Conservation (phyloP, 306 rosid species). For the Pterocarpus macrocarpus region DNA sequence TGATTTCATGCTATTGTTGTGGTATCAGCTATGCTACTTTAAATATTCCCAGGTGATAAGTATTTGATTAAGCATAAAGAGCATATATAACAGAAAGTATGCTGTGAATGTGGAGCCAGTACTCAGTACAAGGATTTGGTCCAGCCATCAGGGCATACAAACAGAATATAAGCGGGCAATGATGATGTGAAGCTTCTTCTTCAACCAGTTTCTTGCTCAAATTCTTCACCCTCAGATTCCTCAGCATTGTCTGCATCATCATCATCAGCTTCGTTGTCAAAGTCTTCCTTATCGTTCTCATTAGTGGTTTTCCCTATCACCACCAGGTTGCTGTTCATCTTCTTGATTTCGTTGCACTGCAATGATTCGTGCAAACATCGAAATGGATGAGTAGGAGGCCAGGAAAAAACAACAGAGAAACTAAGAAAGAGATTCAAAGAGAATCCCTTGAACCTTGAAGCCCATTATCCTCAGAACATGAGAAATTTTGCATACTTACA, state of each 20-base stretch:
- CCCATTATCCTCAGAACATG: conserved; percentile 12
- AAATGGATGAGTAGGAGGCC: not conserved
- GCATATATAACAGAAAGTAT: not conserved
- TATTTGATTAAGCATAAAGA: conserved; percentile 11
- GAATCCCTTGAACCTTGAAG: conserved; percentile 13
- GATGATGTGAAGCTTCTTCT: conserved; percentile 28
- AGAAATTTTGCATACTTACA: not conserved
- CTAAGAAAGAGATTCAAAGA: conserved; percentile 17
- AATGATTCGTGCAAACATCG: too few species aligned
- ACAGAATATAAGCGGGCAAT: conserved; percentile 7
- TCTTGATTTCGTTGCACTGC: conserved; percentile 88
- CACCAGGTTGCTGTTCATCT: conserved; percentile 68
- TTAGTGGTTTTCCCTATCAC: conserved; percentile 75
- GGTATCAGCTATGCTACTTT: not conserved
- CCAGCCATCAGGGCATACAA: not conserved
- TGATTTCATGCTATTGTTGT: not conserved
- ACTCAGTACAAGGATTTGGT: conserved; percentile 29
- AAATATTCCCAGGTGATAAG: not conserved
- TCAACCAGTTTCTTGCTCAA: conserved; percentile 95
- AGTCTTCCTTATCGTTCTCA: conserved; percentile 85
- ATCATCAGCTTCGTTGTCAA: conserved; percentile 69
- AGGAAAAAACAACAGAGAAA: conserved; percentile 2
- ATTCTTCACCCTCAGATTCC: conserved; percentile 92
- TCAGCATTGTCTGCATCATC: conserved; percentile 84
- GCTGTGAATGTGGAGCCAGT: conserved; percentile 10